Evolutionary conservation across 2,329 filamentous ascomycete species (phyloP), one percentile per base, ranked within the genome.

Genomic region (Colletotrichum caudatum): DNA sequence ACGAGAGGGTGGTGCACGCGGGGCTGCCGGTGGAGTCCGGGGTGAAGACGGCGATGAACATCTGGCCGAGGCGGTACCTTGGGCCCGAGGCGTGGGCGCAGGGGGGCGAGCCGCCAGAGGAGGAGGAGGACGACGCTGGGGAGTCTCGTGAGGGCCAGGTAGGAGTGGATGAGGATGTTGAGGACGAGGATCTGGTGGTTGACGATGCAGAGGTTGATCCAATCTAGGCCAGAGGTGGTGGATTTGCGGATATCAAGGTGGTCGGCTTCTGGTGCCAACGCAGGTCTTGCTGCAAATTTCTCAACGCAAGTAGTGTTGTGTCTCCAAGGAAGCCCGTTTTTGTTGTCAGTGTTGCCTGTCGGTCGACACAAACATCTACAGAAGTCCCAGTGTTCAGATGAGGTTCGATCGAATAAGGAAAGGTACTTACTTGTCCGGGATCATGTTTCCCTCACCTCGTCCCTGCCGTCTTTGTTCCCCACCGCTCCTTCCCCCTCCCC

Each of bases 31-130:
- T 85, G 7, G 78, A 74, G 8, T 76, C 75, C 0, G 84, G 84
- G 5, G 60, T 78, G 60, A 86, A 85, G 79, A 84, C 81, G 5
- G 83, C 82, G 14, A 83, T 85, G 81, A 84, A 85, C 68, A 84
- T 85, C 64, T 85, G 84, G 84, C 70, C 70, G 14, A 71, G 62
- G 66, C 60, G 37, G 33, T 72, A 57, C 46, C 0, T 53, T 5
- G 70, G 66, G 6, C 70, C 66, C 20, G 70, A 71, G 37, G 70
- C 70, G 26, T 72, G 70, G 70, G 33, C 39, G 2, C 5, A 66
- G 37, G 63, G 53, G 12, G 53, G 35, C n/a, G 51, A 35, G 14
- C 63, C 53, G 1, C 37, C 23, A 7, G 50, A 12, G 16, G 62
- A 54, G 44, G 60, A 50, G 41, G 61, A 23, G 2, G 61, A 44